These are phyloP conservation scores for Trifolium pratense DNA, from an alignment of 306 rosid species.

Conservation along the genomic window DNA sequence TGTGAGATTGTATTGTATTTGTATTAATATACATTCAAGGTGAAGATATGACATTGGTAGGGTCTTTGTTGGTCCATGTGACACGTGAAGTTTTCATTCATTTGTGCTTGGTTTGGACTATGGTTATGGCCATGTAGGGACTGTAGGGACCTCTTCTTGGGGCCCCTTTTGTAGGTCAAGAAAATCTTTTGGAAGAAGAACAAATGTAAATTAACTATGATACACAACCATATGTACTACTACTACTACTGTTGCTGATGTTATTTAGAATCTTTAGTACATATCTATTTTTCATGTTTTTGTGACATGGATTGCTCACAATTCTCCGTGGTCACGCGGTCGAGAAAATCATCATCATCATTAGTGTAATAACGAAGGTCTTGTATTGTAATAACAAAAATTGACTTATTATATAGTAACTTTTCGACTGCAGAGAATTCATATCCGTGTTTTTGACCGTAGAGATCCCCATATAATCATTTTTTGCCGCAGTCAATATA, in stretches of 20 bases:
- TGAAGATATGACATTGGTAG: constrained; percentile 57
- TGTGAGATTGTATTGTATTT: constrained; percentile 30
- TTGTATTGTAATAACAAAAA: too few species aligned
- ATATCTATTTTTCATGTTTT: neutral
- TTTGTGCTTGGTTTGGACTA: constrained; percentile 53
- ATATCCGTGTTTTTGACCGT: too few species aligned
- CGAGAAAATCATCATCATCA: too few species aligned
- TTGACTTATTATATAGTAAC: too few species aligned
- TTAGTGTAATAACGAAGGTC: too few species aligned
- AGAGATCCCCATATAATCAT: too few species aligned
- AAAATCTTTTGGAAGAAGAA: constrained; percentile 41
- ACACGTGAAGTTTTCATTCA: constrained; percentile 72
- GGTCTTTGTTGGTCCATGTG: constrained; percentile 66
- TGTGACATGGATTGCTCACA: too few species aligned
- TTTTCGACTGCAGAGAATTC: too few species aligned
- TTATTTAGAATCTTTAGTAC: constrained; percentile 1
- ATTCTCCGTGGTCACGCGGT: too few species aligned
- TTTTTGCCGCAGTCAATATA: too few species aligned
- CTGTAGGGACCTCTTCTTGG: constrained; percentile 54
- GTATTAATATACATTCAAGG: constrained; percentile 54
- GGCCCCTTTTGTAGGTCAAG: constrained; percentile 53
- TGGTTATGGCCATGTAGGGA: constrained; percentile 47
- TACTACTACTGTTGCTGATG: constrained; percentile 15
- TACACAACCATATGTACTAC: too few species aligned
- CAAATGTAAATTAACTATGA: too few species aligned